Conservation (phyloP, 192 early-diverging fungal species). For the Coemansia sp. region DNA sequence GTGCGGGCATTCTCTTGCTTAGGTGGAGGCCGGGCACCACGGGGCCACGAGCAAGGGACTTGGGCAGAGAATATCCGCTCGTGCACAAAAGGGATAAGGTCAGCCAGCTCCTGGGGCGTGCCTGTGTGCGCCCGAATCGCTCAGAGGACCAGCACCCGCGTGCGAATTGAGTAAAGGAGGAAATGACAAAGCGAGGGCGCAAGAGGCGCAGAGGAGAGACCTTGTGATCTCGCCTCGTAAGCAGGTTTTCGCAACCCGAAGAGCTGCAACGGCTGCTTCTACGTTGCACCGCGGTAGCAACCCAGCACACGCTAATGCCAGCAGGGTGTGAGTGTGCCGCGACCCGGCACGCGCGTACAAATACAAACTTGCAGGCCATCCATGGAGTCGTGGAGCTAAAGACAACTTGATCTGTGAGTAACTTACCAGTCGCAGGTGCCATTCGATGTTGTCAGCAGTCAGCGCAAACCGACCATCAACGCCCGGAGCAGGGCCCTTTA, state of each 20-base stretch:
- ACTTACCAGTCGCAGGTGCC: slow-evolving; percentile 57
- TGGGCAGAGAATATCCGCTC: slow-evolving; percentile 1
- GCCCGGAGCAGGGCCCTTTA: slow-evolving; percentile 39
- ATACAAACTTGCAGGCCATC: no score
- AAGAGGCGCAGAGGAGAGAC: not conserved
- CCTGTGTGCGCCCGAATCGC: no score
- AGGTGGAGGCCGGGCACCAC: not conserved
- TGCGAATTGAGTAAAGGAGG: not conserved
- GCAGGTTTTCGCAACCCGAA: not conserved
- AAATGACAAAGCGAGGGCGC: not conserved
- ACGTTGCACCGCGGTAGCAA: not conserved
- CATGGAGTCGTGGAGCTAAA: no score
- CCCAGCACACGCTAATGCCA: not conserved
- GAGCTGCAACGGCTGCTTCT: not conserved
- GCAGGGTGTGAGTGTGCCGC: no score
- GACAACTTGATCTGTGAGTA: not conserved
- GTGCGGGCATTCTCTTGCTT: not conserved
- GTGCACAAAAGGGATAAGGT: not conserved
- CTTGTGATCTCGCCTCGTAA: not conserved
- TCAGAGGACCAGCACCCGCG: not conserved
- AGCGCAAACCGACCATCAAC: slow-evolving; percentile 36
- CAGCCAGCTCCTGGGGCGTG: no score
- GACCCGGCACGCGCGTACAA: not conserved
- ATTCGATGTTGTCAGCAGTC: slow-evolving; percentile 48
- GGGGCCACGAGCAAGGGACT: not conserved